Percentiles rank a stretch among this genome's conserved stretches.
These are phyloP conservation scores for Hymenoscyphus occultus DNA, from an alignment of 2,329 filamentous ascomycete species.

Conservation along the genomic window DNA sequence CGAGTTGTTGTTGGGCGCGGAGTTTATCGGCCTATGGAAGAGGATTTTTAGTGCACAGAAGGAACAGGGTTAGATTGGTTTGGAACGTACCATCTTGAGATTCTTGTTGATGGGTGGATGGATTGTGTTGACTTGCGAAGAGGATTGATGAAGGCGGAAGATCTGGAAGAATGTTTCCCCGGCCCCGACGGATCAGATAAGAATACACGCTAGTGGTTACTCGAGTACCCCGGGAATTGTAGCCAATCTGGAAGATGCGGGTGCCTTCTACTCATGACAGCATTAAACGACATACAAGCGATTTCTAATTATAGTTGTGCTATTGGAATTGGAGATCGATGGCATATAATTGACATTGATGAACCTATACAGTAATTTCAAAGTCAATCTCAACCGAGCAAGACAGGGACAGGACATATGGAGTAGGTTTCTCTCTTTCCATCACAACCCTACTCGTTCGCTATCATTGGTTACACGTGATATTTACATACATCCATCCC, in stretches of 20 bases:
- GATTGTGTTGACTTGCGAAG: neutral
- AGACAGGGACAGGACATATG: neutral
- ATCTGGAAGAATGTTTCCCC: neutral
- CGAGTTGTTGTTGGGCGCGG: conserved; percentile 94
- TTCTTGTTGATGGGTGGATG: neutral
- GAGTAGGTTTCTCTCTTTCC: neutral
- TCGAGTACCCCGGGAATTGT: neutral
- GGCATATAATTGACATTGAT: neutral
- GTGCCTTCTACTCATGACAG: neutral
- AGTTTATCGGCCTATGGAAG: conserved; percentile 82
- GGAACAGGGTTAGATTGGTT: neutral
- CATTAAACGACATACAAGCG: neutral
- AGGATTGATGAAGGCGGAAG: neutral
- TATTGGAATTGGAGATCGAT: neutral
- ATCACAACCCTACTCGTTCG: conserved; percentile 5
- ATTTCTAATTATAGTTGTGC: neutral
- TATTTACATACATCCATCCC: neutral
- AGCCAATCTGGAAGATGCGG: too few relatives aligned
- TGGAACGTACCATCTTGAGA: conserved; percentile 23
- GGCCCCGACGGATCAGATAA: neutral
- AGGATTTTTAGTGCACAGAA: conserved; percentile 5
- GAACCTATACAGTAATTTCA: neutral
- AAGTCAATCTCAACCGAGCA: neutral
- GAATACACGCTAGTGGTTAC: neutral
- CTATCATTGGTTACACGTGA: conserved; percentile 15